Conservation (phyloP, 345 rosid species). For the Eucalyptus lansdowneana region DNA sequence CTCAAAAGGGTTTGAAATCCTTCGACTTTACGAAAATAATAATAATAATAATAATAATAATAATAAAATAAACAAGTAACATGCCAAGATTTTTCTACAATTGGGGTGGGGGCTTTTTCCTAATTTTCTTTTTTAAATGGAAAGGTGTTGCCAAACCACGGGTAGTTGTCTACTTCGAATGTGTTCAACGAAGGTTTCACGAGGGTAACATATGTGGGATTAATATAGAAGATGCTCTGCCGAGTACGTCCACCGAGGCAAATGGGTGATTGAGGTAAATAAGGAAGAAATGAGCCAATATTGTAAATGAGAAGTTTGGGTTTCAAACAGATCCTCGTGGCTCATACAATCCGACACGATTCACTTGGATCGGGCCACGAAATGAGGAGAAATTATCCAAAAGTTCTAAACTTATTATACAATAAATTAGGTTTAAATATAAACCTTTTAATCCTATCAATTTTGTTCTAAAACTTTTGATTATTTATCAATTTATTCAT, state of each 20-base stretch:
- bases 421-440: too few species aligned
- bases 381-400: not conserved
- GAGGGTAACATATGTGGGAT: not conserved
- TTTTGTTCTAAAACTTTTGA: too few species aligned
- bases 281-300: not conserved
- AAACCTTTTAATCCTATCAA: accelerated
- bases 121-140: not conserved
- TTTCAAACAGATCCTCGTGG: not conserved
- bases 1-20: not conserved
- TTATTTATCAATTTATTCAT: too few species aligned
- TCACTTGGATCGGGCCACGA: not conserved
- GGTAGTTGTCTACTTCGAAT: not conserved
- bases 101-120: not conserved
- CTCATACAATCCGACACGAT: not conserved
- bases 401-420: too few species aligned
- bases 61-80: not conserved
- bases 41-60: not conserved
- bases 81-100: not conserved
- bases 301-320: not conserved
- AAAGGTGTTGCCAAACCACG: not conserved
- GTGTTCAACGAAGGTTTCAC: not conserved
- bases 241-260: not conserved
- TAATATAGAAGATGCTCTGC: not conserved
- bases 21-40: not conserved
- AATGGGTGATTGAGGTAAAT: not conserved